These are phyloP conservation scores for Aulographum hederae DNA, from an alignment of 2,329 filamentous ascomycete species.

Conservation along the genomic window DNA sequence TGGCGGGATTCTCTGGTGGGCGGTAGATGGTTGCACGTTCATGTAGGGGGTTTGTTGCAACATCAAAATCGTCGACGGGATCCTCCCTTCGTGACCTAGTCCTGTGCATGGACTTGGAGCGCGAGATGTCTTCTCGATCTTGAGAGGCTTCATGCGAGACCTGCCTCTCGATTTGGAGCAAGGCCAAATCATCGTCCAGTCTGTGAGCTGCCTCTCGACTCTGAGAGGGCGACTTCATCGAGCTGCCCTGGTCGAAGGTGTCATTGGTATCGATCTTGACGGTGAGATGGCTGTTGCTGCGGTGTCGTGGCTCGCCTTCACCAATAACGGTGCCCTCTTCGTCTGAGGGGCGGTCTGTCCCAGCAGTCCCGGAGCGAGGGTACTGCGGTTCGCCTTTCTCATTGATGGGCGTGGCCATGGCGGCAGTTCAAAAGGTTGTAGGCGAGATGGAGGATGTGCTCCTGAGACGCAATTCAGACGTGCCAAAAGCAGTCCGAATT, in stretches of 20 bases:
- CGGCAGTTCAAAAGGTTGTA: conserved; percentile 1
- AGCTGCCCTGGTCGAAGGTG: conserved; percentile 11
- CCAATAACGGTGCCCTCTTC: conserved; percentile 19
- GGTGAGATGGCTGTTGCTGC: conserved; percentile 20
- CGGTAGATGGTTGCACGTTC: conserved; percentile 47
- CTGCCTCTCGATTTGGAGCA: conserved; percentile 46
- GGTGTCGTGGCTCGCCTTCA: conserved; percentile 10
- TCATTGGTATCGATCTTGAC: conserved; percentile 29
- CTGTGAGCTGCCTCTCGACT: conserved; percentile 40
- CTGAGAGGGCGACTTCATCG: conserved; percentile 31
- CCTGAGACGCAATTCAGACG: no score
- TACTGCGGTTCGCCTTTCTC: conserved; percentile 19
- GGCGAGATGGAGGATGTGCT: no score
- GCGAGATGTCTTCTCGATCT: conserved; percentile 16
- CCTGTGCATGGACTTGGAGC: conserved; percentile 26
- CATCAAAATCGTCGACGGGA: conserved; percentile 46
- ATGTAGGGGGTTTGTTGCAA: conserved; percentile 49
- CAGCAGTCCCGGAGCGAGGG: conserved; percentile 6
- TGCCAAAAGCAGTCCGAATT: no score
- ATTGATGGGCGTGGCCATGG: conserved; percentile 16
- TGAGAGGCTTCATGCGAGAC: conserved; percentile 26
- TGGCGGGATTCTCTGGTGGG: conserved; percentile 43
- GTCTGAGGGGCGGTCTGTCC: conserved; percentile 19
- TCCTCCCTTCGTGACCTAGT: conserved; percentile 36
- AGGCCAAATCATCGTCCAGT: conserved; percentile 45